Evolutionary conservation across 768 basidiomycete genomes (phyloP).

Genomic region (Podaxis rugospora): DNA sequence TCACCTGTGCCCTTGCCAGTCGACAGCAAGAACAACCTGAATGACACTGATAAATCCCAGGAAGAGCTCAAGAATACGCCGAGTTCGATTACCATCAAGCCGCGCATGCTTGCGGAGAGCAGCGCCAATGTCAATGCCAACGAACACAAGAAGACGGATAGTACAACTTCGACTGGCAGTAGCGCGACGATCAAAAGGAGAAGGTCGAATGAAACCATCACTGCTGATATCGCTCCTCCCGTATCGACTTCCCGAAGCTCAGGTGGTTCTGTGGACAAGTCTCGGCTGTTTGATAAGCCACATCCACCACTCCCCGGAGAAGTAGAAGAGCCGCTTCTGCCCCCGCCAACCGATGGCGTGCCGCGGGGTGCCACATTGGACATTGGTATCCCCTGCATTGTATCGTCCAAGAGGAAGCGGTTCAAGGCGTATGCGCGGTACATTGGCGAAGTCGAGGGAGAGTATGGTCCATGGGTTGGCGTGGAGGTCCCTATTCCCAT

Average conservation of each 20-base stretch:
- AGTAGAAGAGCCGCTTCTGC: slow-evolving; percentile 8
- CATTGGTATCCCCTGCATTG: slow-evolving; percentile 88
- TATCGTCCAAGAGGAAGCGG: slow-evolving; percentile 74
- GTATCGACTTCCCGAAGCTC: slow-evolving; percentile 7
- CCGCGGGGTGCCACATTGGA: slow-evolving; percentile 72
- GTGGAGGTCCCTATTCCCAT: slow-evolving; percentile 74
- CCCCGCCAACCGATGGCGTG: slow-evolving; percentile 6
- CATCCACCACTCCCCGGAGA: slow-evolving; percentile 15
- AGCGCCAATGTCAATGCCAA: slow-evolving; percentile 5
- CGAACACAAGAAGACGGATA: slow-evolving; percentile 43
- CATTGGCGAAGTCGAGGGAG: slow-evolving; percentile 82
- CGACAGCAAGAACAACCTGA: slow-evolving; percentile 17
- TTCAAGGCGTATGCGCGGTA: slow-evolving; percentile 87
- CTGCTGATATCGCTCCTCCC: slow-evolving; percentile 22
- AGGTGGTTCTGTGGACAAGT: background rate
- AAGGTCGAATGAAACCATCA: slow-evolving; percentile 45
- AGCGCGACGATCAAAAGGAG: slow-evolving; percentile 35
- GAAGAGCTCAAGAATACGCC: slow-evolving; percentile 22
- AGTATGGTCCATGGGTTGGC: slow-evolving; percentile 84
- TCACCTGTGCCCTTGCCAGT: slow-evolving; percentile 8
- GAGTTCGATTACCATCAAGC: slow-evolving; percentile 17
- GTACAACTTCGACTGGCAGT: slow-evolving; percentile 38
- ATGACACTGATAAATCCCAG: slow-evolving; percentile 19
- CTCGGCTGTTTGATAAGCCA: slow-evolving; percentile 7
- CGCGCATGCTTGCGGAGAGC: background rate